phyloP scores from a whole-genome alignment of 805 yeast genomes.

The Brettanomyces sp. region DNA sequence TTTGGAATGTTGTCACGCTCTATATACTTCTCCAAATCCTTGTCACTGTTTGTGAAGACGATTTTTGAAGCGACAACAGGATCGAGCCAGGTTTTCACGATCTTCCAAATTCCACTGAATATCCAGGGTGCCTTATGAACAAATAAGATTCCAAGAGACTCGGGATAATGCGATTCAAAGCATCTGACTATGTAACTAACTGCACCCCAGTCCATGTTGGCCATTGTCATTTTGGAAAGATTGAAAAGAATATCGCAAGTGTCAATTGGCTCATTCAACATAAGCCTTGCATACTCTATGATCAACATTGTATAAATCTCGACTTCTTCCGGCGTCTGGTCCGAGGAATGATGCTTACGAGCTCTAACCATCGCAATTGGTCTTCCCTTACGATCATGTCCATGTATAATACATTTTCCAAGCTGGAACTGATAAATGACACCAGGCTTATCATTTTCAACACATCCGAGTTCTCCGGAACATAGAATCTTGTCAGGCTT shows the following conservation, averaged over 20 bases:
- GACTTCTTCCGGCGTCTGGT: slow-evolving; percentile 61
- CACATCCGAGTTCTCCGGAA: slow-evolving; percentile 63
- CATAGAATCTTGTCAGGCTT: slow-evolving; percentile 52
- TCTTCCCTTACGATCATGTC: slow-evolving; percentile 61
- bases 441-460: slow-evolving; percentile 34
- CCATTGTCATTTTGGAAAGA: slow-evolving; percentile 72
- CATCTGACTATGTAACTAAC: slow-evolving; percentile 83
- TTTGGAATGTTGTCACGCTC: slow-evolving; percentile 52
- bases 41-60: slow-evolving; percentile 61
- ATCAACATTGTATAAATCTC: slow-evolving; percentile 65
- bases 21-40: slow-evolving; percentile 60
- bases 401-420: slow-evolving; percentile 68
- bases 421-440: slow-evolving; percentile 46
- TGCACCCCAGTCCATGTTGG: slow-evolving; percentile 89
- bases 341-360: slow-evolving; percentile 58
- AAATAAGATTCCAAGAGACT: slow-evolving; percentile 72
- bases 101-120: slow-evolving; percentile 88
- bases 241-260: slow-evolving; percentile 82
- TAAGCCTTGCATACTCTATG: slow-evolving; percentile 76
- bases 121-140: slow-evolving; percentile 97
- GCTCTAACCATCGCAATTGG: slow-evolving; percentile 82
- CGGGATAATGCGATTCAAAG: slow-evolving; percentile 96
- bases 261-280: slow-evolving; percentile 66
- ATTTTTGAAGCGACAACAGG: slow-evolving; percentile 94
- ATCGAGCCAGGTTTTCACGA: slow-evolving; percentile 88